A percentile compares a stretch with the other conserved stretches of the same genome.
These are phyloP conservation scores for Perkinsus marinus DNA, from an alignment of 169 alveolate species.

Conservation along the genomic window DNA sequence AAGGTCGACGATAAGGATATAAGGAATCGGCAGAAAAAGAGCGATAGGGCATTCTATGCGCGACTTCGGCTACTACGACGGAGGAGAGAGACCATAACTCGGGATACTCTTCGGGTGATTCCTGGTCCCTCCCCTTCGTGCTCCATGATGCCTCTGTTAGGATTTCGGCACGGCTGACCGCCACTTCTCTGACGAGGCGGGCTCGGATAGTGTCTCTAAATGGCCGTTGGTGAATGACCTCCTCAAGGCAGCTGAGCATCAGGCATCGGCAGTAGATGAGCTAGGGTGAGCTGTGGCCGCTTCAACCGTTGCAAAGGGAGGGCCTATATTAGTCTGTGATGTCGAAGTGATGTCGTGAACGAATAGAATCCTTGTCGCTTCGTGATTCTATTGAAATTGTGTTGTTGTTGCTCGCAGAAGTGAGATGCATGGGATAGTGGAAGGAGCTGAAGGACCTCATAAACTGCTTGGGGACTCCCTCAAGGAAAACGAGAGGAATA, in stretches of 20 bases:
- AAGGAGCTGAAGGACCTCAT: neutral
- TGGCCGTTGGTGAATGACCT: neutral
- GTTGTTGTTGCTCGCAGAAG: neutral
- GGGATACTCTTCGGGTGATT: no score
- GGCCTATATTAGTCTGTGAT: no score
- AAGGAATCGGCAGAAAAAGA: no score
- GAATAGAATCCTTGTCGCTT: neutral
- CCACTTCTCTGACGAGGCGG: neutral
- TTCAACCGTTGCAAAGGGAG: no score
- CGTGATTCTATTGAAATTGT: neutral
- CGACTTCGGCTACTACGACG: no score
- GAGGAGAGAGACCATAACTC: no score
- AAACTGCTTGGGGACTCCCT: neutral
- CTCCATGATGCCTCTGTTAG: no score
- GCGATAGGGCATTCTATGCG: no score
- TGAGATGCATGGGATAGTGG: neutral
- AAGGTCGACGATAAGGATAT: no score
- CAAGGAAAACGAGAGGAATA: neutral
- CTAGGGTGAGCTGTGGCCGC: neutral
- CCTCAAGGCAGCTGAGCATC: neutral
- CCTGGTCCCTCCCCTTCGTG: no score
- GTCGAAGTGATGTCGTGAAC: no score
- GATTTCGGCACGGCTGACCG: neutral
- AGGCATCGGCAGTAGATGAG: neutral
- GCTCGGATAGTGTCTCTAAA: neutral